Base-by-base conservation (phyloP, 2,329 filamentous ascomycete species). In the Colletotrichum kahawae region DNA sequence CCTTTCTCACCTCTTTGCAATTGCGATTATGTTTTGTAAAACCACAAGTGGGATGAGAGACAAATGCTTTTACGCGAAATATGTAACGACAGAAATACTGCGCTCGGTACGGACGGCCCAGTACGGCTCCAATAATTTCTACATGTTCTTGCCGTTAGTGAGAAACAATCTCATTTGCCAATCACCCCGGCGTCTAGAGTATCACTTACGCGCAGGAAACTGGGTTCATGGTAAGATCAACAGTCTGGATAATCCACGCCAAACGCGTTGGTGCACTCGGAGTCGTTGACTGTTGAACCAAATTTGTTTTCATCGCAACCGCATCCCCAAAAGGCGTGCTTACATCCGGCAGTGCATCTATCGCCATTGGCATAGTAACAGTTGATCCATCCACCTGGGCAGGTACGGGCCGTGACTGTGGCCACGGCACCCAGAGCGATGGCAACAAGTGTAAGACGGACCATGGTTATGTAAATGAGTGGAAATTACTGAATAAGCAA, bases 1-100 rank as follows among this genome's bases (percentile, higher is more conserved):
- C 1, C n/a, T 48, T 18, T 10, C 6, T 48, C 9, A 18, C 0
- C 38, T n/a, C 38, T 48, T n/a, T 18, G 18, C 3, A n/a, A 48
- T 12, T n/a, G 0, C n/a, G 8, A 10, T 10, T 33, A 9, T 33
- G 3, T 4, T n/a, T 12, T 7, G 18, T 9, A 48, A n/a, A 2
- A 3, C 9, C 18, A n/a, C 8, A 43, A 43, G 16, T 43, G 18
- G 38, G 4, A 43, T 48, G 0, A n/a, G 9, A 48, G 18, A 48
- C 18, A 18, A n/a, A n/a, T 48, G 9, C 38, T n/a, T 9, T 1
- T 18, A 43, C 0, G n/a, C 1, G 1, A 43, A 43, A 8, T 18
- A 43, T n/a, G 10, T 4, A 10, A 18, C 18, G 18, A 8, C 18
- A 43, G 3, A 5, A n/a, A n/a, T 6, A 43, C 8, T 9, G 8